A percentile compares a stretch with the other conserved stretches of the same genome.
Evolutionary conservation across 1,284 basidiomycete species (phyloP).

Genomic region (Lentinula novae-zelandiae): DNA sequence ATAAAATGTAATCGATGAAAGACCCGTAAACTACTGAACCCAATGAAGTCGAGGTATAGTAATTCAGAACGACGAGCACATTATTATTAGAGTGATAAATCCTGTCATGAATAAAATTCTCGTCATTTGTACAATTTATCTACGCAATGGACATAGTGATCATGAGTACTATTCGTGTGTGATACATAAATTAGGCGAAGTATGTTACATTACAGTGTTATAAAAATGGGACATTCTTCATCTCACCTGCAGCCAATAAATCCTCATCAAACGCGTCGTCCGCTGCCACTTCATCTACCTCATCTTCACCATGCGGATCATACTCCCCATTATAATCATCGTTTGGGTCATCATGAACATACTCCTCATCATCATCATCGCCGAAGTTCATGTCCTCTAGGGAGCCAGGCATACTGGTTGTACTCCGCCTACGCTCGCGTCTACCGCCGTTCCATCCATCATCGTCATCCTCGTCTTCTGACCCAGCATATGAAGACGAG

Average conservation of each 20-base stretch:
- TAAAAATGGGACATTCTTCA: slow-evolving; percentile 80
- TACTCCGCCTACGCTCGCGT: slow-evolving; percentile 51
- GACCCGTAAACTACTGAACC: no score
- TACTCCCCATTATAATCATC: slow-evolving; percentile 31
- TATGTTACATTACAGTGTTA: slow-evolving; percentile 23
- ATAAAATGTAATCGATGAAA: no score
- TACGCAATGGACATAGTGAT: no score
- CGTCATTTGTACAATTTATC: no score
- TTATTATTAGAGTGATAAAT: no score
- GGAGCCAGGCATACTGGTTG: slow-evolving; percentile 83
- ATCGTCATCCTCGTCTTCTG: slow-evolving; percentile 51
- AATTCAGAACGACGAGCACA: no score
- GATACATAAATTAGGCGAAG: background rate
- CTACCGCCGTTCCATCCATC: slow-evolving; percentile 32
- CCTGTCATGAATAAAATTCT: no score
- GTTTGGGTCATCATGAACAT: background rate
- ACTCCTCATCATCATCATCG: slow-evolving; percentile 44
- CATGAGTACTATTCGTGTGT: background rate
- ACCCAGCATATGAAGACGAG: slow-evolving; percentile 49
- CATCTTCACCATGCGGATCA: slow-evolving; percentile 27
- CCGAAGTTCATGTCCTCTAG: slow-evolving; percentile 52
- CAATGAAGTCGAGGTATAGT: no score
- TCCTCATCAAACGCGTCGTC: slow-evolving; percentile 78
- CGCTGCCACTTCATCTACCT: slow-evolving; percentile 43
- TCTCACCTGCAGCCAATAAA: slow-evolving; percentile 76